These are phyloP conservation scores for Rauvolfia tetraphylla DNA, from an alignment of 257 asterid genomes.

Conservation along the genomic window DNA sequence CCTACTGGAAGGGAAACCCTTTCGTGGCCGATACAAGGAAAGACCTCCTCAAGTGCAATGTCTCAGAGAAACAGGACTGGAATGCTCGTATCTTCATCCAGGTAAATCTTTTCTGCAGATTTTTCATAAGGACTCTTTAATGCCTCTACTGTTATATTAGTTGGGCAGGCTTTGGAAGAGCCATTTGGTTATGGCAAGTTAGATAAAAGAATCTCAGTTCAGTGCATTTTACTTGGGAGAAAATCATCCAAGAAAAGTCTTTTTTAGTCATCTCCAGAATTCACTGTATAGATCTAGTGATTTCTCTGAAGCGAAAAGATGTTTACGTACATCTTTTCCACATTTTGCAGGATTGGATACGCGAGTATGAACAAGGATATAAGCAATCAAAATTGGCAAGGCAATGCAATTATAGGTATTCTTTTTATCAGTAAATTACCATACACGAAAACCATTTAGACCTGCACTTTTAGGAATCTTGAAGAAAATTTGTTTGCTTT, in stretches of 20 bases:
- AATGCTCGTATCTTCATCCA: constrained; percentile 27
- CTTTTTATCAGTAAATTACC: background rate
- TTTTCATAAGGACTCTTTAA: too few species aligned
- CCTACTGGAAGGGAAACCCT: constrained; percentile 39
- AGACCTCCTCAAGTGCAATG: constrained; percentile 31
- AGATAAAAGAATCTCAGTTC: too few species aligned
- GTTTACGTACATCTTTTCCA: background rate
- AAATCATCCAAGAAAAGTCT: too few species aligned
- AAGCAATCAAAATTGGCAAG: constrained; percentile 24
- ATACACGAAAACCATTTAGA: background rate
- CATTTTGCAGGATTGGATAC: constrained; percentile 28
- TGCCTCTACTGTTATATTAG: too few species aligned
- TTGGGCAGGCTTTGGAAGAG: too few species aligned
- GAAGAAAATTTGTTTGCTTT: background rate
- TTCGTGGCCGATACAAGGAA: constrained; percentile 25
- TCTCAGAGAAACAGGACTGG: constrained; percentile 24
- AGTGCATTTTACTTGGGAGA: too few species aligned
- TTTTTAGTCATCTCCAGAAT: too few species aligned
- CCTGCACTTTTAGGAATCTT: background rate
- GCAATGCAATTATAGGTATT: constrained; percentile 30
- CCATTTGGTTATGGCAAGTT: too few species aligned
- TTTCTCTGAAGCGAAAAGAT: background rate
- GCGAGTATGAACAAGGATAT: constrained; percentile 24
- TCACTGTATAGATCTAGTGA: background rate
- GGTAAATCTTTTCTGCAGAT: constrained; percentile 6